Evolutionary conservation across 2,329 filamentous ascomycete genomes (phyloP).

Genomic region (Neofusicoccum umdonicola): DNA sequence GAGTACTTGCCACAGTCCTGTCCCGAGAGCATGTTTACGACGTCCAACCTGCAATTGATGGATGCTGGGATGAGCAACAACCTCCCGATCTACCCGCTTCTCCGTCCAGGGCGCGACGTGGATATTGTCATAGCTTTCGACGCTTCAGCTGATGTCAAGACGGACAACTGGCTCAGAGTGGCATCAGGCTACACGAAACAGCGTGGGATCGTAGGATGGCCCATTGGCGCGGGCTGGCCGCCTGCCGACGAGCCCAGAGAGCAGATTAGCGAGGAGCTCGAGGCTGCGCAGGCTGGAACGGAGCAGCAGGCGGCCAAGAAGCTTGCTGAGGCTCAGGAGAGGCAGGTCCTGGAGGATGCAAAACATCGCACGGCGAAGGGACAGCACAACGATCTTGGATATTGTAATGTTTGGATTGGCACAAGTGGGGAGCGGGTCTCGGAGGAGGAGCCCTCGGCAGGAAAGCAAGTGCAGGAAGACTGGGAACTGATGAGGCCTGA

Average conservation of each 20-base stretch:
- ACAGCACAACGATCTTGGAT: constrained; percentile 62
- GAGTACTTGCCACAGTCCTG: constrained; percentile 70
- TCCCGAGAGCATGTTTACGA: constrained; percentile 71
- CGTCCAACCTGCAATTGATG: constrained; percentile 68
- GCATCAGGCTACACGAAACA: constrained; percentile 90
- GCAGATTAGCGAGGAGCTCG: constrained; percentile 63
- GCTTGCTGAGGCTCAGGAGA: constrained; percentile 55
- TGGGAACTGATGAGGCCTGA: constrained; percentile 68
- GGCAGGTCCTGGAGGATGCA: constrained; percentile 23
- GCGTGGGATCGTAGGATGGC: constrained; percentile 90
- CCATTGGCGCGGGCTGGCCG: constrained; percentile 91
- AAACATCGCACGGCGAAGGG: constrained; percentile 31
- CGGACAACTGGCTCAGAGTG: constrained; percentile 94
- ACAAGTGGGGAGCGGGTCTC: constrained; percentile 70
- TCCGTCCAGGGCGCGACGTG: constrained; percentile 82
- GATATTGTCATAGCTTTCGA: constrained; percentile 93
- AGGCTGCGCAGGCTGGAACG: constrained; percentile 63
- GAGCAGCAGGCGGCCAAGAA: constrained; percentile 62
- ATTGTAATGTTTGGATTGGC: constrained; percentile 95
- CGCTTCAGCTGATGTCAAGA: constrained; percentile 86
- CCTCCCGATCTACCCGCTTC: constrained; percentile 88
- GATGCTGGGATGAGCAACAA: constrained; percentile 99
- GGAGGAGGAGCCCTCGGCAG: constrained; percentile 52
- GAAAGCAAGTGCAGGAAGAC: constrained; percentile 59
- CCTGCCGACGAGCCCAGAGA: constrained; percentile 57